A percentile compares a stretch with the other conserved stretches of the same genome.
Evolutionary conservation across 768 basidiomycete species (phyloP).

Genomic region (Chalciporus pseudorubinellus): DNA sequence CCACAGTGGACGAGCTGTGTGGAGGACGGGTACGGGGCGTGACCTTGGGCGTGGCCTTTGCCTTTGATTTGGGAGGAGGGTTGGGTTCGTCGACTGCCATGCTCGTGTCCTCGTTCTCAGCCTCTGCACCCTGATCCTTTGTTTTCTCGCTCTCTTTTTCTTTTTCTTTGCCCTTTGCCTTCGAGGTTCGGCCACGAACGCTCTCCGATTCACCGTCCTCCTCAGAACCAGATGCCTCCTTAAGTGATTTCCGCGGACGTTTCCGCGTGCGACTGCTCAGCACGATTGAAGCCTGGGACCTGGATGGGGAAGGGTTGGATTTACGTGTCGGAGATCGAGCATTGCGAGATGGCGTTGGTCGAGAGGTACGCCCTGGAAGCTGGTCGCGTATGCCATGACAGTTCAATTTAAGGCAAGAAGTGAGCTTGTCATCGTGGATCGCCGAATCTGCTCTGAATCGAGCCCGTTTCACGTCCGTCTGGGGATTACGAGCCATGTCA

Average conservation of each 20-base stretch:
- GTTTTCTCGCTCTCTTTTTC: constrained; percentile 7
- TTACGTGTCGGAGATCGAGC: constrained; percentile 18
- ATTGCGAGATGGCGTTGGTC: constrained; percentile 4
- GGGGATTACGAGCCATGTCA: background rate
- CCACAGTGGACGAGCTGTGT: constrained; percentile 4
- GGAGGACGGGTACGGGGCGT: constrained; percentile 5
- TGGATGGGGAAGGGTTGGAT: constrained; percentile 24
- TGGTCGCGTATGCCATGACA: constrained; percentile 46
- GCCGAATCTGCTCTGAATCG: constrained; percentile 78
- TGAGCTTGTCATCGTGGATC: constrained; percentile 59
- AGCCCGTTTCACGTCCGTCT: constrained; percentile 75
- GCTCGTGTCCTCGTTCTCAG: background rate
- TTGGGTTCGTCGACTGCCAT: constrained; percentile 13
- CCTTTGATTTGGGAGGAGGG: constrained; percentile 10
- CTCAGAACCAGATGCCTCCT: constrained; percentile 19
- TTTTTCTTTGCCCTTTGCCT: constrained; percentile 12
- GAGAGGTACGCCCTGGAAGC: constrained; percentile 8
- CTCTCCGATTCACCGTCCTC: constrained; percentile 15
- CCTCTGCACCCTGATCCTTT: background rate
- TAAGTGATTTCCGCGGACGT: constrained; percentile 23
- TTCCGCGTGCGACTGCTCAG: constrained; percentile 17
- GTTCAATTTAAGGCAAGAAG: constrained; percentile 52
- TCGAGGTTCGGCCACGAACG: constrained; percentile 3
- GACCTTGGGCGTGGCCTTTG: constrained; percentile 15
- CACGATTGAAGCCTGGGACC: constrained; percentile 16